These are phyloP conservation scores for Eucalyptus tenuipes DNA, from an alignment of 345 rosid genomes.

Conservation along the genomic window DNA sequence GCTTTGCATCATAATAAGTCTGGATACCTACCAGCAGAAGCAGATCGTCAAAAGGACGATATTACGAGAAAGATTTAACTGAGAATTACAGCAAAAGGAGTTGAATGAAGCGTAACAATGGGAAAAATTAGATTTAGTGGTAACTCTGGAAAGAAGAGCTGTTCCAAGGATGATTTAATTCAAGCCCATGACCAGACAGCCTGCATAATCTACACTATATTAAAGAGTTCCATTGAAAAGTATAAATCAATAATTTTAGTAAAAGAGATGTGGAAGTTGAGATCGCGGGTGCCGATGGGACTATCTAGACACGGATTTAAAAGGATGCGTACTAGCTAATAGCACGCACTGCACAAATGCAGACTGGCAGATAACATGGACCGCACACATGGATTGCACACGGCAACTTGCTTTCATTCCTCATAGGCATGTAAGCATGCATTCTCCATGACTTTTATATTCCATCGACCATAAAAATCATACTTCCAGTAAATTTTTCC, in stretches of 20 bases:
- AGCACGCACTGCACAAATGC: background rate
- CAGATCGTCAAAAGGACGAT: background rate
- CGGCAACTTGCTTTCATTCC: background rate
- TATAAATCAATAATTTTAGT: background rate
- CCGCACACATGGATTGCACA: background rate
- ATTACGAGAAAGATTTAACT: background rate
- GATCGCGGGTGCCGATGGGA: background rate
- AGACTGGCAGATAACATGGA: background rate
- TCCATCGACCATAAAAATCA: background rate
- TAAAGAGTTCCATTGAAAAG: background rate
- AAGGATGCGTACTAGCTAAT: background rate
- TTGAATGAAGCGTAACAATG: background rate
- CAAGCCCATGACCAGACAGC: background rate
- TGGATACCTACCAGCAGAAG: constrained; percentile 49
- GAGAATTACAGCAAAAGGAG: background rate
- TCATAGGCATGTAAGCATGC: background rate
- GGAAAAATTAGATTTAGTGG: background rate
- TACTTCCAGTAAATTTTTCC: background rate
- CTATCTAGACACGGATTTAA: background rate
- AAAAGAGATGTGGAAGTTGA: background rate
- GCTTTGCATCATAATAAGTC: constrained; percentile 76
- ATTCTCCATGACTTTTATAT: background rate
- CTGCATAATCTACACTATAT: background rate
- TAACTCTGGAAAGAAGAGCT: background rate
- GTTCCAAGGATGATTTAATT: background rate